Evolutionary conservation across 2,329 filamentous ascomycete species (phyloP).

Genomic region (Stachybotrys elegans): DNA sequence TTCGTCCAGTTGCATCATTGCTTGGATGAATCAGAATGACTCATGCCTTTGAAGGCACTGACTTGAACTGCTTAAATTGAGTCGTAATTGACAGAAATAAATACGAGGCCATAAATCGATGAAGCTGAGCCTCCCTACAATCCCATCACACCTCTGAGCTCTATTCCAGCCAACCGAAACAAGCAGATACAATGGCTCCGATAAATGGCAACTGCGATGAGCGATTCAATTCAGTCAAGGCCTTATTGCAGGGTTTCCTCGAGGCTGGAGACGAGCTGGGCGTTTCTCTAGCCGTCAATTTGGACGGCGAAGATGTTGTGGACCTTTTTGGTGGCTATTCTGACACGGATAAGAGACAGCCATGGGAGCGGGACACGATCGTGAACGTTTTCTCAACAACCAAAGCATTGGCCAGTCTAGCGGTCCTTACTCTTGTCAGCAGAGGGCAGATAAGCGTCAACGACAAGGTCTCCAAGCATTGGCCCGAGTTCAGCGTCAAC

Average conservation of each 20-base stretch:
- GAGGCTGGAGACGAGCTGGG: constrained; percentile 35
- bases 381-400: constrained; percentile 33
- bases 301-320: constrained; percentile 34
- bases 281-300: constrained; percentile 35
- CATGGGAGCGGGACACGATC: constrained; percentile 36
- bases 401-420: constrained; percentile 32
- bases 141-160: too few species aligned
- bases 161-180: too few species aligned
- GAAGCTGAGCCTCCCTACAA: too few species aligned
- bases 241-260: constrained; percentile 25
- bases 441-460: constrained; percentile 29
- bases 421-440: constrained; percentile 32
- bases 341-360: constrained; percentile 20
- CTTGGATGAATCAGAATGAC: too few species aligned
- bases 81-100: too few species aligned
- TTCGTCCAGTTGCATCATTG: too few species aligned
- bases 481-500: constrained; percentile 39
- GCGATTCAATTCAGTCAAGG: not conserved
- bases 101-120: too few species aligned
- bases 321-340: constrained; percentile 40
- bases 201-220: constrained; percentile 2
- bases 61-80: too few species aligned
- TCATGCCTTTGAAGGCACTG: too few species aligned
- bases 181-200: constrained; percentile 4
- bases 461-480: constrained; percentile 34